Evolutionary conservation across 164 flowering plant genomes (phyloP).

Genomic region (Protea cynaroides): DNA sequence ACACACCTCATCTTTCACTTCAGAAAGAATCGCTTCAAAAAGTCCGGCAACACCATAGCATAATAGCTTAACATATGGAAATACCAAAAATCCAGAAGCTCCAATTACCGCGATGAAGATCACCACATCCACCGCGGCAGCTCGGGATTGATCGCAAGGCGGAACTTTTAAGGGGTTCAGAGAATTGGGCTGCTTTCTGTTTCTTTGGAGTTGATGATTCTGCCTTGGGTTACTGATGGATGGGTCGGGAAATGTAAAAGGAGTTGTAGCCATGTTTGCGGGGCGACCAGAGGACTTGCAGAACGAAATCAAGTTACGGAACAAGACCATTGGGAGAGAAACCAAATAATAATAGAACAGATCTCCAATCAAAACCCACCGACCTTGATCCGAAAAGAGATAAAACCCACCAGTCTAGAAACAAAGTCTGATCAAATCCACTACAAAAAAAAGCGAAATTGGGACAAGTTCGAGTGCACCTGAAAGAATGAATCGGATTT

Average conservation of each 20-base stretch:
- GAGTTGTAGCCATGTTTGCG: conserved; percentile 15
- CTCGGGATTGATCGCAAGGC: conserved; percentile 46
- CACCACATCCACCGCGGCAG: conserved; percentile 59
- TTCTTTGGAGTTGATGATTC: conserved; percentile 18
- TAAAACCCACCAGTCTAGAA: not conserved
- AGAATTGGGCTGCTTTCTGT: conserved; percentile 25
- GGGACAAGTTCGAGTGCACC: not conserved
- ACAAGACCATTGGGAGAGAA: conserved; percentile 20
- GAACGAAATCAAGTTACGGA: conserved; percentile 12
- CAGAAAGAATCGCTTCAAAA: conserved; percentile 14
- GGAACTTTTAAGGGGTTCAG: conserved; percentile 29
- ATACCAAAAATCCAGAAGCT: conserved; percentile 63
- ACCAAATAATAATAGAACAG: conserved; percentile 6
- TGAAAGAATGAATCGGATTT: no score
- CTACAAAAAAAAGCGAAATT: not conserved
- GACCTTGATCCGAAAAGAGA: conserved; percentile 4
- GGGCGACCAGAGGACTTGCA: conserved; percentile 9
- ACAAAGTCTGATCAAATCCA: not conserved
- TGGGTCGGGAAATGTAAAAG: conserved; percentile 12
- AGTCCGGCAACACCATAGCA: conserved; percentile 20
- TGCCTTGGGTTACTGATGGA: conserved; percentile 12
- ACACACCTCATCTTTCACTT: conserved; percentile 42
- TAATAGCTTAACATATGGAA: conserved; percentile 45
- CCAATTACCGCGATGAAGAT: conserved; percentile 62
- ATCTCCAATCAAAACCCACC: conserved; percentile 9